A percentile compares a stretch with the other conserved stretches of the same genome.
phyloP scores from a whole-genome alignment of 768 basidiomycete genomes.

The Boletus insuetus region DNA sequence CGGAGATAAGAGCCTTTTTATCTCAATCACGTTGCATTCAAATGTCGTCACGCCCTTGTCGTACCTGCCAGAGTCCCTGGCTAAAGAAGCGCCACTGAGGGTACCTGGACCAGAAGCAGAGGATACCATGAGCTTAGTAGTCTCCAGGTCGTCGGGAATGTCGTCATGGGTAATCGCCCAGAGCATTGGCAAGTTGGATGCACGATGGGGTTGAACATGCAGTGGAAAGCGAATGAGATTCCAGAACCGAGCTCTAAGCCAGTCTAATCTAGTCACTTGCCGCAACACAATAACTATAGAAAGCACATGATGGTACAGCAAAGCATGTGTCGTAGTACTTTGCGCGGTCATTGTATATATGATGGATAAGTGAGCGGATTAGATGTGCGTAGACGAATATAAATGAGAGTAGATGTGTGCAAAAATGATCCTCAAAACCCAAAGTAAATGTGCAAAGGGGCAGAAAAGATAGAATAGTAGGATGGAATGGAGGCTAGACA shows the following conservation, averaged over 20 bases:
- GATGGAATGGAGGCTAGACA: constrained; percentile 6
- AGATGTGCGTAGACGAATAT: constrained; percentile 25
- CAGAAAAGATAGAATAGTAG: constrained; percentile 7
- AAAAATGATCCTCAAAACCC: constrained; percentile 12
- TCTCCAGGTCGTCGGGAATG: constrained; percentile 21
- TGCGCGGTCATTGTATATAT: constrained; percentile 30
- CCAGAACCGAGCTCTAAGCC: background rate
- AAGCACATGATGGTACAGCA: constrained; percentile 35
- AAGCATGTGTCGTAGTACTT: constrained; percentile 23
- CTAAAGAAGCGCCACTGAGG: constrained; percentile 35
- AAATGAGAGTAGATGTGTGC: constrained; percentile 22
- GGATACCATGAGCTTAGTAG: constrained; percentile 49
- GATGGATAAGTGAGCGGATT: constrained; percentile 37
- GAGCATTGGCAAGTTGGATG: constrained; percentile 41
- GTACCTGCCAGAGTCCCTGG: constrained; percentile 38
- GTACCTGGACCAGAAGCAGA: constrained; percentile 50
- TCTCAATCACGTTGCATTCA: constrained; percentile 35
- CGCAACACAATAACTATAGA: constrained; percentile 32
- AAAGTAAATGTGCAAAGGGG: constrained; percentile 5
- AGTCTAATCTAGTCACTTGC: constrained; percentile 33
- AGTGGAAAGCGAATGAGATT: constrained; percentile 13
- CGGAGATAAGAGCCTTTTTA: constrained; percentile 10
- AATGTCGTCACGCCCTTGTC: constrained; percentile 46
- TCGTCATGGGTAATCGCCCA: constrained; percentile 45
- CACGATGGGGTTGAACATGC: constrained; percentile 40